These are phyloP conservation scores for Rhodotorula sp. DNA, from an alignment of 1,284 basidiomycete species.

Conservation along the genomic window DNA sequence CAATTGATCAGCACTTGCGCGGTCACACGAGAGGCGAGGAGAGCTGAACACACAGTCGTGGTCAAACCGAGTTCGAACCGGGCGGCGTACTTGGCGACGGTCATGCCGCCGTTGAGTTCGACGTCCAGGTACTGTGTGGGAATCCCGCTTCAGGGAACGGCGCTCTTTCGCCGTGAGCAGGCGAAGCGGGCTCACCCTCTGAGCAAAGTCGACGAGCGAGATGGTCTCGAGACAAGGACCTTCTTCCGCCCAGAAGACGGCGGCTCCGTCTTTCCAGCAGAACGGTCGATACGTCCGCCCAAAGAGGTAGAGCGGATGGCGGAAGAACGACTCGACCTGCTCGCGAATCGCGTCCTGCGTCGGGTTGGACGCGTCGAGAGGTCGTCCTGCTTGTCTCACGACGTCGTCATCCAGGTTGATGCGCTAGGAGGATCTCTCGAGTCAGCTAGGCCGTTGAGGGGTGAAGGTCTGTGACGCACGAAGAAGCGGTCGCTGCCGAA, in stretches of 20 bases:
- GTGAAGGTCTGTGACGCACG: background rate
- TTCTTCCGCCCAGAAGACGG: constrained; percentile 39
- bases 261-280: constrained; percentile 43
- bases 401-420: constrained; percentile 22
- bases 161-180: background rate
- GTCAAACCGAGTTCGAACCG: constrained; percentile 44
- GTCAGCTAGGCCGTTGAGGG: fast-evolving
- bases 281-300: constrained; percentile 40
- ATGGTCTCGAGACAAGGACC: constrained; percentile 16
- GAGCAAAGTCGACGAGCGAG: constrained; percentile 19
- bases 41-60: constrained; percentile 31
- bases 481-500: constrained; percentile 33
- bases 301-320: constrained; percentile 20
- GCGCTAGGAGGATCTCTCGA: background rate
- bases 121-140: constrained; percentile 38
- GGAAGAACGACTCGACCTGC: constrained; percentile 14
- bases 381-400: background rate
- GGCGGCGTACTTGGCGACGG: constrained; percentile 44
- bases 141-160: constrained; percentile 8
- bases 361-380: background rate
- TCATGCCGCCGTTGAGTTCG: constrained; percentile 31
- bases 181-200: constrained; percentile 8
- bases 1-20: no score
- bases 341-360: constrained; percentile 1
- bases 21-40: background rate